Evolutionary conservation across 148 eudicot species (phyloP).

Genomic region (Vaccinium vitisidaea): DNA sequence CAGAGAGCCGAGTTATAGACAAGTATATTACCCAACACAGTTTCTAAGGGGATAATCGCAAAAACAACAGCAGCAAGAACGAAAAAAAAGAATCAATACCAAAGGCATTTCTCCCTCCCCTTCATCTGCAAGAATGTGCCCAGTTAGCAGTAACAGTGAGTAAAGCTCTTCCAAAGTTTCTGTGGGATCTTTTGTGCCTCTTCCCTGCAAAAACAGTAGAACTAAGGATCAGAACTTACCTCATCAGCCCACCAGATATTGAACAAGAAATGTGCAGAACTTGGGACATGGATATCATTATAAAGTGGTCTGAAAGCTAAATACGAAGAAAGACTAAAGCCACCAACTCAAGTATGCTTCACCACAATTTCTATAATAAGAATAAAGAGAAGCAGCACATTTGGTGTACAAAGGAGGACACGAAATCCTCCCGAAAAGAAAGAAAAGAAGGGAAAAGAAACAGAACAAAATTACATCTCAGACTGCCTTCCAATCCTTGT

Average conservation of each 20-base stretch:
- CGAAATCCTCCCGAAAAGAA: not conserved
- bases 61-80: not conserved
- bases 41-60: not conserved
- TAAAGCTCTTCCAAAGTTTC: constrained; percentile 85
- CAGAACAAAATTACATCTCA: not conserved
- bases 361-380: not conserved
- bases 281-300: not conserved
- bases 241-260: not conserved
- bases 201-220: constrained; percentile 45
- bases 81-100: constrained; percentile 36
- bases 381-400: not conserved
- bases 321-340: not conserved
- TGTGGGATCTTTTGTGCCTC: constrained; percentile 76
- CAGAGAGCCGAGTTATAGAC: not conserved
- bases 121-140: constrained; percentile 95
- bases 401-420: not conserved
- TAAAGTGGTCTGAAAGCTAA: not conserved
- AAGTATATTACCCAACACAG: not conserved
- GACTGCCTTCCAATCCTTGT: not conserved
- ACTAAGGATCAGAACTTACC: not conserved
- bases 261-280: not conserved
- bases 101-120: constrained; percentile 93
- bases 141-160: constrained; percentile 79
- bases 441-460: not conserved
- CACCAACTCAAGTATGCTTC: not conserved